These are phyloP conservation scores for Nelumbo lutea DNA, from an alignment of 164 flowering plant species.

Conservation along the genomic window DNA sequence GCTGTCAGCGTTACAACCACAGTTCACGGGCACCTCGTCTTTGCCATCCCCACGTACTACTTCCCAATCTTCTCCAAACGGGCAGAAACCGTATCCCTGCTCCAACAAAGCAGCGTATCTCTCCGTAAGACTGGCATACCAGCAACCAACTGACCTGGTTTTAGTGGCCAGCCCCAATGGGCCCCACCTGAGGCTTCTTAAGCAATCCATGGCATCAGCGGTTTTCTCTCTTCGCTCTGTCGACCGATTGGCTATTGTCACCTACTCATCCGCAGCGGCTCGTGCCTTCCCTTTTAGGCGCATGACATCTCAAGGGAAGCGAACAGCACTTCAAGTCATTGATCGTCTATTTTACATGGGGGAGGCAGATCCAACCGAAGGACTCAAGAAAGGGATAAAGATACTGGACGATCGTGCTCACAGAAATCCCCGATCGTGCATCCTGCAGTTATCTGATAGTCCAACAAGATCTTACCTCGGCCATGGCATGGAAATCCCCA, in stretches of 20 bases:
- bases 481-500: slow-evolving; percentile 30
- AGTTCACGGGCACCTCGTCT: slow-evolving; percentile 20
- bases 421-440: slow-evolving; percentile 53
- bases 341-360: slow-evolving; percentile 75
- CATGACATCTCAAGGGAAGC: slow-evolving; percentile 80
- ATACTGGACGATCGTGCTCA: slow-evolving; percentile 62
- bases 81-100: slow-evolving; percentile 17
- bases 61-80: slow-evolving; percentile 10
- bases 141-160: slow-evolving; percentile 68
- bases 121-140: slow-evolving; percentile 52
- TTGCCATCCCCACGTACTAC: slow-evolving; percentile 7
- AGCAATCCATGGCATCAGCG: slow-evolving; percentile 78
- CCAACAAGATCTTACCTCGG: slow-evolving; percentile 49
- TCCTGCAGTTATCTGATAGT: slow-evolving; percentile 68
- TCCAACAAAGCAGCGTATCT: slow-evolving; percentile 46
- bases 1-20: slow-evolving; percentile 9
- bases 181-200: slow-evolving; percentile 76
- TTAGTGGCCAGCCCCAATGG: slow-evolving; percentile 77
- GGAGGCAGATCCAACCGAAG: slow-evolving; percentile 75
- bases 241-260: slow-evolving; percentile 76
- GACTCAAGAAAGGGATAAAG: slow-evolving; percentile 67
- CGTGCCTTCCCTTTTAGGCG: slow-evolving; percentile 75
- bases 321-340: slow-evolving; percentile 74
- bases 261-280: slow-evolving; percentile 69
- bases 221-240: slow-evolving; percentile 74